Evolutionary conservation across 805 yeast genomes (phyloP).

Genomic region (Yarrowia yakushimensis): DNA sequence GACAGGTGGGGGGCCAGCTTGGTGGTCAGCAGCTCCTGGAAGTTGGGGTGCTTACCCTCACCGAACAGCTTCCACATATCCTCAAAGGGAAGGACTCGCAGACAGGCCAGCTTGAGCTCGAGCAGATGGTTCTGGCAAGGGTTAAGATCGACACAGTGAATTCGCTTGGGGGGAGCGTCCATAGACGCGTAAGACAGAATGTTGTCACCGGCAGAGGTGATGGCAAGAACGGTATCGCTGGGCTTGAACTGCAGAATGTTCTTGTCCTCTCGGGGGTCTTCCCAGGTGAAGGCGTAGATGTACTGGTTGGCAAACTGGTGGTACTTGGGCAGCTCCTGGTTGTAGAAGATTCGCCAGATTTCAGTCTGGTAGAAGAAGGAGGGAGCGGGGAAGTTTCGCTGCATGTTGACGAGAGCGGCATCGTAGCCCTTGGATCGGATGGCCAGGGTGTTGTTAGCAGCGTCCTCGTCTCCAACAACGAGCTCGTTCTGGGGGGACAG

Average conservation of each 20-base stretch:
- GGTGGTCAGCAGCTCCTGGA: conserved; percentile 49
- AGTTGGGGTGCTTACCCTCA: conserved; percentile 58
- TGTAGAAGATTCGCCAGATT: conserved; percentile 76
- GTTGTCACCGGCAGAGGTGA: conserved; percentile 85
- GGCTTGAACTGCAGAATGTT: conserved; percentile 57
- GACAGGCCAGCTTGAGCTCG: conserved; percentile 72
- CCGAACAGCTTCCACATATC: conserved; percentile 78
- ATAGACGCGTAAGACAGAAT: conserved; percentile 68
- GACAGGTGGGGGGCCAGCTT: conserved; percentile 68
- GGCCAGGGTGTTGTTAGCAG: conserved; percentile 20
- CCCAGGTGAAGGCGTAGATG: conserved; percentile 88
- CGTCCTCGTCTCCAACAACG: conserved; percentile 29
- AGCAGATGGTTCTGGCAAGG: conserved; percentile 79
- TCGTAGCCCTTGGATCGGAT: conserved; percentile 60
- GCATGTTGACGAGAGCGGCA: conserved; percentile 62
- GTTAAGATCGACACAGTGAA: conserved; percentile 81
- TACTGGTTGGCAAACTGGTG: conserved; percentile 73
- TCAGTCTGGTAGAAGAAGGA: conserved; percentile 75
- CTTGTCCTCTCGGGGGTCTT: conserved; percentile 80
- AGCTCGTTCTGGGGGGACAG: conserved; percentile 53
- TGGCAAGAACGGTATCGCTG: conserved; percentile 72
- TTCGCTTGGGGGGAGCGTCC: conserved; percentile 67
- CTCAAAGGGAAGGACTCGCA: conserved; percentile 53
- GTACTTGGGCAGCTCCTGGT: conserved; percentile 63
- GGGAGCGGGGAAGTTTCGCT: conserved; percentile 70